Evolutionary conservation across 2,329 filamentous ascomycete genomes (phyloP).

Genomic region (Monosporascus sp.): DNA sequence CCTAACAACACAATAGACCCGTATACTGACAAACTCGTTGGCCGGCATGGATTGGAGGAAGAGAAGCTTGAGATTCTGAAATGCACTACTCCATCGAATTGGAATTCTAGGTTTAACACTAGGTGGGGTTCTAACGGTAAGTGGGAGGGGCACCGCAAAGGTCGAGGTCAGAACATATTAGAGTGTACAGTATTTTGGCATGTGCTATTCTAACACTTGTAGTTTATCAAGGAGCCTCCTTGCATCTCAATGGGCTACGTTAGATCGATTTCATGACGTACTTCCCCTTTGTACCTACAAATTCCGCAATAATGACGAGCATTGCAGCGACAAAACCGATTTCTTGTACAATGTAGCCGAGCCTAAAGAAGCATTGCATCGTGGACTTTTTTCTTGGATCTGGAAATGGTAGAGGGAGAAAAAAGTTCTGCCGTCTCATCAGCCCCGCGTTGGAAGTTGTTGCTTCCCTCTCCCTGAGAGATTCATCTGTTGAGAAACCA

Average conservation of each 20-base stretch:
- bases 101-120: no score
- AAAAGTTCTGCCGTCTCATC: slow-evolving; percentile 4
- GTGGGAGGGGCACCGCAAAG: no score
- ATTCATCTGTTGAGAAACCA: slow-evolving; percentile 1
- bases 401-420: not conserved
- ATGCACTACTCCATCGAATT: no score
- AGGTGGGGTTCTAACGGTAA: no score
- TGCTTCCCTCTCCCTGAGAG: slow-evolving; percentile 8
- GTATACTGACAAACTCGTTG: no score
- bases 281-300: no score
- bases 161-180: no score
- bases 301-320: not conserved
- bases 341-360: not conserved
- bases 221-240: not conserved
- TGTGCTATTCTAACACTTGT: no score
- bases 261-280: not conserved
- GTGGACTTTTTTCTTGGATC: not conserved
- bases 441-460: slow-evolving; percentile 11
- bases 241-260: not conserved
- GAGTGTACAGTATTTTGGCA: no score
- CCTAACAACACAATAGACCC: no score
- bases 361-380: not conserved
- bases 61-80: no score
- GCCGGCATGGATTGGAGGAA: no score
- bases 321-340: not conserved